Percentiles rank a stretch among this genome's conserved stretches.
Evolutionary conservation across 306 rosid genomes (phyloP).

Genomic region (Cucurbita maxima): DNA sequence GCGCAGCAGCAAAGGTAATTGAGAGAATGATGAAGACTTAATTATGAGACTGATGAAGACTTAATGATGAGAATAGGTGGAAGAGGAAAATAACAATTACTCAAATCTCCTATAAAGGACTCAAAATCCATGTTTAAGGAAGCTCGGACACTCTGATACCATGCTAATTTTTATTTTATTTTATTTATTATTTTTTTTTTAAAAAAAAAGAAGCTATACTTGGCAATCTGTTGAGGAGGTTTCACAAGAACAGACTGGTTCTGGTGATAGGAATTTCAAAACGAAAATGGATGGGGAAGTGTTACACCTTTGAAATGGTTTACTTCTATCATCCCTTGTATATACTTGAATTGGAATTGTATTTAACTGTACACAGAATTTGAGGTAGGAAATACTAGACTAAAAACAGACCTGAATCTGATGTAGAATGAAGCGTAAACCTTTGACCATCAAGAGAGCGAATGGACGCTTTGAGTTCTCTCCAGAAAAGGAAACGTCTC

Average conservation of each 20-base stretch:
- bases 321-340: neutral
- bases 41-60: neutral
- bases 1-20: neutral
- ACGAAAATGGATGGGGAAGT: neutral
- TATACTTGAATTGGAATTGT: neutral
- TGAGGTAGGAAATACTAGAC: neutral
- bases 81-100: neutral
- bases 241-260: neutral
- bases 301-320: neutral
- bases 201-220: neutral
- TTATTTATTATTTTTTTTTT: too few species aligned
- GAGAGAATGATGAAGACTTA: neutral
- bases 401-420: conserved; percentile 58
- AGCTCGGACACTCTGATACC: neutral
- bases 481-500: conserved; percentile 40
- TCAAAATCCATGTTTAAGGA: neutral
- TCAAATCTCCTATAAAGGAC: neutral
- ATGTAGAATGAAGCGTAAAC: conserved; percentile 71
- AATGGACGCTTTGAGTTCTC: conserved; percentile 40
- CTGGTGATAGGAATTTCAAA: neutral
- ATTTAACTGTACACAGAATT: neutral
- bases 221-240: neutral
- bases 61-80: neutral
- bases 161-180: neutral
- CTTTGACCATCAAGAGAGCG: conserved; percentile 61